Percentiles rank a stretch among this genome's conserved stretches.
phyloP scores from a whole-genome alignment of 441 rosid genomes.

The Populus trichocarpa region DNA sequence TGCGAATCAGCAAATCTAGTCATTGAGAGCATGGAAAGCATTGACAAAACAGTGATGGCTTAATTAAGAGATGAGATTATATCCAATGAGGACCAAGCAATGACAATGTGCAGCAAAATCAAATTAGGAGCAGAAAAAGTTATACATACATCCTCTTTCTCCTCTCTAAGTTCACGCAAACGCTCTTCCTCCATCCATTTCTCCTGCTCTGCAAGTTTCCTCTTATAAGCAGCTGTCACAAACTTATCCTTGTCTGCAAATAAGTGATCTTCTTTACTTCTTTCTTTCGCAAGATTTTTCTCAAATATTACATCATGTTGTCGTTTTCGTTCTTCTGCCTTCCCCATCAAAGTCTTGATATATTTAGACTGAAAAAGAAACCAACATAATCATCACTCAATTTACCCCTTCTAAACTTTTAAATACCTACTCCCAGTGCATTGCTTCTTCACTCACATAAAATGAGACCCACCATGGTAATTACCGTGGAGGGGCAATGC shows the following conservation, averaged over 20 bases:
- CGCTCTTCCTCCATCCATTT: constrained; percentile 78
- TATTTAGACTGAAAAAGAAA: constrained; percentile 63
- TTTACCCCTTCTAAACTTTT: not conserved
- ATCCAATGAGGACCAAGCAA: not conserved
- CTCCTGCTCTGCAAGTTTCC: constrained; percentile 83
- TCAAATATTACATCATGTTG: constrained; percentile 80
- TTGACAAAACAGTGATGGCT: not conserved
- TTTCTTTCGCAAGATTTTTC: constrained; percentile 81
- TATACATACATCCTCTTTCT: constrained; percentile 82
- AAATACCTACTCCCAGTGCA: not conserved
- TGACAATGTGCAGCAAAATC: not conserved
- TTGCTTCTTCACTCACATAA: not conserved
- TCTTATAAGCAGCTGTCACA: constrained; percentile 71
- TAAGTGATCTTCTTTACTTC: constrained; percentile 81
- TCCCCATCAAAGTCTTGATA: constrained; percentile 55
- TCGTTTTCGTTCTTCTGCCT: constrained; percentile 62
- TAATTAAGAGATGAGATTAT: not conserved
- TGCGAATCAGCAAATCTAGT: not conserved
- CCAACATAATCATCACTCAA: constrained; percentile 2
- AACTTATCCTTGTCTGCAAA: constrained; percentile 82
- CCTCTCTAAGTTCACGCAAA: constrained; percentile 68
- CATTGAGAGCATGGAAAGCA: not conserved
- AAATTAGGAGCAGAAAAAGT: constrained; percentile 10
- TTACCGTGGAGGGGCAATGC: not conserved
- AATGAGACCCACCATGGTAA: not conserved